Evolutionary conservation across 306 rosid species (phyloP), one percentile per base, ranked within the genome.

Genomic region (Cucurbita argyrosperma): DNA sequence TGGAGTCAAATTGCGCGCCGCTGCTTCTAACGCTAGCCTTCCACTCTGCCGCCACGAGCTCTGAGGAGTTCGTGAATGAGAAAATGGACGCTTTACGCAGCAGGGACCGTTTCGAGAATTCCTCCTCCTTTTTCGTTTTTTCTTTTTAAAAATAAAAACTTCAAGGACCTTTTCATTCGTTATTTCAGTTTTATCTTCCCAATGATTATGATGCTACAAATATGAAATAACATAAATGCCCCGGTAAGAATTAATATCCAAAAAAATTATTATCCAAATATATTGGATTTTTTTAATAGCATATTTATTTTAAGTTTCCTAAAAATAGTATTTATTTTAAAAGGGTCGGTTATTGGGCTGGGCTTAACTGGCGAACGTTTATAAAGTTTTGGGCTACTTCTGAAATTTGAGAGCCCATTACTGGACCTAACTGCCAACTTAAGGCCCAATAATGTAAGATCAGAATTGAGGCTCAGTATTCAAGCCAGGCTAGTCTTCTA

Each of bases 91-190:
- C 71, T 42, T 4, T 16, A 45, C 72, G 4, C 72, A 46, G 18
- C 72, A 67, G 39, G 72, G 72, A 38, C 52, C 52, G 52, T 65
- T 65, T 65, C 71, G 71, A 65, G 71, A 65, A 42, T 65, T 42
- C 68, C 47, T 38, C 68, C 23, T 30, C 43, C 5, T 35, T 60
- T 60, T 62, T 38, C 46, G 21, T 38, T 39, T 62, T 8, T 4
- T 2, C n/a, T 38, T 8, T 62, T 16, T 62, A 37, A 2, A 62
- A 6, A 60, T 30, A 58, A 30, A 60, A 35, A 35, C 2, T 37
- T 7, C 43, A 58, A 58, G 8, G 64, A 58, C n/a, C 5, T 59
- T 59, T 59, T 58, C 40, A 14, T 50, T 47, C 13, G 52, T 12
- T 47, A 2, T 47, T 47, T 10, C 15, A 11, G 12, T 10, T 47